A percentile compares a stretch with the other conserved stretches of the same genome.
phyloP scores from a whole-genome alignment of 1,284 basidiomycete species.

The Macrocybe sp. region DNA sequence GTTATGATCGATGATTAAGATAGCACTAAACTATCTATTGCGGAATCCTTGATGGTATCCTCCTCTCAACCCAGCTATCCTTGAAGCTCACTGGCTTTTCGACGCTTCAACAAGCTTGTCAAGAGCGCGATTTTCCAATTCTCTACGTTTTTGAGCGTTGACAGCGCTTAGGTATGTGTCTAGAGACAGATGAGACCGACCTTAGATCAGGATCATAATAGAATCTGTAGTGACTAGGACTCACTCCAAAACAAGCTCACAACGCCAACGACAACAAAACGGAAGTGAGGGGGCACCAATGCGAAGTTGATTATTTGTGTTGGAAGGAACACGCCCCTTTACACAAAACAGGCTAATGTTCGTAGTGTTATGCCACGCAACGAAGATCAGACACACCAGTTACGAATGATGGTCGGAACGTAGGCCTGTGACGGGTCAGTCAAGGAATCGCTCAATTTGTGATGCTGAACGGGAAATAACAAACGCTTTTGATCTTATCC shows the following conservation, averaged over 20 bases:
- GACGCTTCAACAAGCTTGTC: neutral
- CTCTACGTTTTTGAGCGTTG: slow-evolving; percentile 22
- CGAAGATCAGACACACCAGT: slow-evolving; percentile 45
- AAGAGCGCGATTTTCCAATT: neutral
- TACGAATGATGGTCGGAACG: slow-evolving; percentile 63
- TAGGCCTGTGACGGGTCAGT: slow-evolving; percentile 42
- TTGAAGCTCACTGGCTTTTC: neutral
- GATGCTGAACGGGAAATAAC: slow-evolving; percentile 13
- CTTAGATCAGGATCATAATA: slow-evolving; percentile 2
- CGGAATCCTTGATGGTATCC: no score
- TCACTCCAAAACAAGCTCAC: slow-evolving; percentile 86
- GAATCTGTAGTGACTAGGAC: slow-evolving; percentile 25
- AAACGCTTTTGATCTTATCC: slow-evolving; percentile 50
- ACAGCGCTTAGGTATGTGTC: slow-evolving; percentile 35
- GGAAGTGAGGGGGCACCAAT: slow-evolving; percentile 72
- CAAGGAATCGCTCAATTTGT: neutral
- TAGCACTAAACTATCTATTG: no score
- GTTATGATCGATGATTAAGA: no score
- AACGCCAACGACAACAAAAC: slow-evolving; percentile 73
- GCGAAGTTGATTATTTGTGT: slow-evolving; percentile 82
- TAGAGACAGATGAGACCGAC: slow-evolving; percentile 9
- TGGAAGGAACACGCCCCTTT: slow-evolving; percentile 73
- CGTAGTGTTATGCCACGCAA: no score
- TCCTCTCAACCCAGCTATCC: no score
- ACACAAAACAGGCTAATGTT: neutral